Evolutionary conservation across 371 early-diverging fungal species (phyloP), one percentile per base, ranked within the genome.

Genomic region (Mortierella sp.): DNA sequence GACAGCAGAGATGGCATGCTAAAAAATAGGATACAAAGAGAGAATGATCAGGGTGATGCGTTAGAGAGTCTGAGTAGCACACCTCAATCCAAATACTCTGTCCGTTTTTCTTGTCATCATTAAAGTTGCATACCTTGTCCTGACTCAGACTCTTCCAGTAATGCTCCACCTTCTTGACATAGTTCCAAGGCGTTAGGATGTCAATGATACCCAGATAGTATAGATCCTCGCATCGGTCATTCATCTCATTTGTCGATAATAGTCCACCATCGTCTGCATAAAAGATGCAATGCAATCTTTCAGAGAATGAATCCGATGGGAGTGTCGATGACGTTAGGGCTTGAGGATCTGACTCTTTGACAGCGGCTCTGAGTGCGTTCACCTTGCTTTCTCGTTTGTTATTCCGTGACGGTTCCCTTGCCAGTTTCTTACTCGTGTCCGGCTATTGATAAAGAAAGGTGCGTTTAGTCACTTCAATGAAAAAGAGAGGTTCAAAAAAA

Each of bases 181-280:
- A 82, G 72, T 92, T 93, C 82, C 97, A 99, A 0, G 93, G 92
- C 21, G 99, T 99, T 60, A 99, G 85, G 51, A 98, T 97, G 73
- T 99, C 99, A 61, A 99, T 98, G 60, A 98, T 89, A 6, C 98
- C 98, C 45, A 98, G 72, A 74, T 93, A 97, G 84, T 98, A 98
- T 7, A 98, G 84, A 55, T 90, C 86, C 55, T 90, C 82, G 6
- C 88, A 81, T 1, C 88, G 84, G 37, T 84, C 74, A 81, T 95
- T 88, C 28, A 80, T 57, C 52, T 87, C 89, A 73, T 93, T 91
- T 1, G 97, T 93, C 14, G 97, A 89, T 45, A 84, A 82, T 67
- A 93, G 92, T 2, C 99, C 99, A 55, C 98, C 98, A 53, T 95
- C 88, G 61, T 97, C 97, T 21, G 89, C 87, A 69, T 96, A 96